phyloP scores from a whole-genome alignment of 805 yeast genomes.

The Lachancea nothofagi region DNA sequence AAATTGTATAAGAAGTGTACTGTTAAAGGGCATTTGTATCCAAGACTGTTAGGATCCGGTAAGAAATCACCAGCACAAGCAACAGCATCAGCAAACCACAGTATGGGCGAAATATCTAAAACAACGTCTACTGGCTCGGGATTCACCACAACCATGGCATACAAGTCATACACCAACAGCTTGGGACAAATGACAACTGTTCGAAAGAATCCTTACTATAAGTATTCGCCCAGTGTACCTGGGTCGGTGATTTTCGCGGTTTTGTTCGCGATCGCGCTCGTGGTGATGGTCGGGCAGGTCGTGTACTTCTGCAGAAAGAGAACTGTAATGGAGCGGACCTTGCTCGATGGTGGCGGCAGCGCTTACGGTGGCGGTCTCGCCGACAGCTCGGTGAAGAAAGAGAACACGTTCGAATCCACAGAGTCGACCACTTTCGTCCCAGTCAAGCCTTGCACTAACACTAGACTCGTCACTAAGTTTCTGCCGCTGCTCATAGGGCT shows the following conservation, averaged over 20 bases:
- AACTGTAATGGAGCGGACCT: constrained; percentile 1
- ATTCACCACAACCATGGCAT: neutral
- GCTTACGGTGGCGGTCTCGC: no score
- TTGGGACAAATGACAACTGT: neutral
- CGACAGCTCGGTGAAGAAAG: no score
- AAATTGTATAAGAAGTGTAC: no score
- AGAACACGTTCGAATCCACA: neutral
- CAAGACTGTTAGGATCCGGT: neutral
- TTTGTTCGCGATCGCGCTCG: constrained; percentile 4
- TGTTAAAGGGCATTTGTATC: no score
- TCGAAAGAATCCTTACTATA: neutral
- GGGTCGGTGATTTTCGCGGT: constrained; percentile 2
- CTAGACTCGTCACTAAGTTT: constrained; percentile 1
- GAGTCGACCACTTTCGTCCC: neutral
- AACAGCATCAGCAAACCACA: neutral
- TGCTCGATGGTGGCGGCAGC: neutral
- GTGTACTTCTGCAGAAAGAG: constrained; percentile 1
- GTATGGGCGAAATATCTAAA: neutral
- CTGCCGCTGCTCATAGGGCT: constrained; percentile 2
- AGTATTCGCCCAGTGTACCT: neutral
- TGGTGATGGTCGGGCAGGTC: neutral
- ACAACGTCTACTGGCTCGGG: neutral
- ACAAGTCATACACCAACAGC: neutral
- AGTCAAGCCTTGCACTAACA: constrained; percentile 1
- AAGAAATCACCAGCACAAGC: neutral